phyloP scores from a whole-genome alignment of 495 filamentous ascomycete species.

The Lasiosphaeria miniovina region DNA sequence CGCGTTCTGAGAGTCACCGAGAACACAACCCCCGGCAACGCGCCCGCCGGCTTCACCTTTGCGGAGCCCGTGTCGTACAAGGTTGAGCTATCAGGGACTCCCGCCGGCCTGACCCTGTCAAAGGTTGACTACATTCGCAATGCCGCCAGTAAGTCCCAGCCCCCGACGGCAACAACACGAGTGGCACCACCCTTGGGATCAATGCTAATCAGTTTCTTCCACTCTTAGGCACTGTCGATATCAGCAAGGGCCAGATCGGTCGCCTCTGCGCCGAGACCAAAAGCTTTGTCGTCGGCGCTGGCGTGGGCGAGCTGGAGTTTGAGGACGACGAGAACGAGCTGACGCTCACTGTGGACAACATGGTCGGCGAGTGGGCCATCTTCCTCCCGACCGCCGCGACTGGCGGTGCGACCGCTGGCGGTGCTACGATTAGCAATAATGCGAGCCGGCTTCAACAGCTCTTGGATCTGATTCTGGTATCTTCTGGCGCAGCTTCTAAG shows the following conservation, averaged over 20 bases:
- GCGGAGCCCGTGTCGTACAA: slow-evolving; percentile 36
- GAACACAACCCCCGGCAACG: slow-evolving; percentile 30
- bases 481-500: not conserved
- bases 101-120: slow-evolving; percentile 30
- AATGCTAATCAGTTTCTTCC: not conserved
- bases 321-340: slow-evolving; percentile 45
- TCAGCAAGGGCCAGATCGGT: slow-evolving; percentile 31
- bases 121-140: slow-evolving; percentile 42
- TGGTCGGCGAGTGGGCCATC: slow-evolving; percentile 38
- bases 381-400: slow-evolving; percentile 30
- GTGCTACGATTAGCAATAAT: not conserved
- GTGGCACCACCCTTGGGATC: not conserved
- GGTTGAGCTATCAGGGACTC: slow-evolving; percentile 29
- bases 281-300: slow-evolving; percentile 33
- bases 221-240: slow-evolving; percentile 24
- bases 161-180: not conserved
- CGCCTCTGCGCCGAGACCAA: slow-evolving; percentile 33
- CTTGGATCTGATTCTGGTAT: not conserved
- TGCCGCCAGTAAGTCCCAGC: slow-evolving; percentile 19
- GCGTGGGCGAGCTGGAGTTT: slow-evolving; percentile 40
- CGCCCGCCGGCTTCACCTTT: slow-evolving; percentile 33
- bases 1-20: slow-evolving; percentile 34
- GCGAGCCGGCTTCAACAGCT: not conserved
- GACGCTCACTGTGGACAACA: slow-evolving; percentile 29
- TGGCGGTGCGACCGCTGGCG: slow-evolving; percentile 4